Conservation (phyloP, 306 rosid species). For the Styphnolobium japonicum region DNA sequence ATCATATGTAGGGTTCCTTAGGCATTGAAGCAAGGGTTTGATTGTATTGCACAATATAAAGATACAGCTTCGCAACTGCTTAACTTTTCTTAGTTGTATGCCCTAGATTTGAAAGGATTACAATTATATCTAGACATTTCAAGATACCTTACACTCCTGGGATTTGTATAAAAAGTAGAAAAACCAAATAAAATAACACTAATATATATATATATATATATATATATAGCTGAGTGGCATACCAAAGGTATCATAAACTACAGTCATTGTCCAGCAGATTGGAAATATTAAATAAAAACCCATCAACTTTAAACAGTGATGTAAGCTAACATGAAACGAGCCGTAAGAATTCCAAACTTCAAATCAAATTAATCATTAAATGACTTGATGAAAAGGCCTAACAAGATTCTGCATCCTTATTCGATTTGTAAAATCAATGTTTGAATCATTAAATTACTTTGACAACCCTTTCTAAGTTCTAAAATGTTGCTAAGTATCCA, state of each 20-base stretch:
- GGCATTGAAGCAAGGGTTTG: constrained; percentile 3
- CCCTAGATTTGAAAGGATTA: background rate
- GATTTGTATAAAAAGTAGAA: background rate
- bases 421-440: background rate
- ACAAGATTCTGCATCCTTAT: background rate
- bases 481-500: background rate
- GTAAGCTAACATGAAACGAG: background rate
- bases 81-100: background rate
- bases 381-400: background rate
- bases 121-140: background rate
- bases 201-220: background rate
- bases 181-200: background rate
- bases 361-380: background rate
- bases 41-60: constrained; percentile 6
- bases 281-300: background rate
- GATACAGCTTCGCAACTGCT: background rate
- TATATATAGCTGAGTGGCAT: background rate
- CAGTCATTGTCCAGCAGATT: background rate
- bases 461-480: constrained; percentile 5
- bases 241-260: background rate
- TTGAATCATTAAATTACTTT: constrained; percentile 8
- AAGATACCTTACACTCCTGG: background rate
- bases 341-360: constrained; percentile 9
- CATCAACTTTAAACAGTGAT: background rate
- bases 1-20: background rate